Percentiles rank a stretch among this genome's conserved stretches.
phyloP scores from a whole-genome alignment of 2,329 filamentous ascomycete species.

The Aureobasidium mangrovei region DNA sequence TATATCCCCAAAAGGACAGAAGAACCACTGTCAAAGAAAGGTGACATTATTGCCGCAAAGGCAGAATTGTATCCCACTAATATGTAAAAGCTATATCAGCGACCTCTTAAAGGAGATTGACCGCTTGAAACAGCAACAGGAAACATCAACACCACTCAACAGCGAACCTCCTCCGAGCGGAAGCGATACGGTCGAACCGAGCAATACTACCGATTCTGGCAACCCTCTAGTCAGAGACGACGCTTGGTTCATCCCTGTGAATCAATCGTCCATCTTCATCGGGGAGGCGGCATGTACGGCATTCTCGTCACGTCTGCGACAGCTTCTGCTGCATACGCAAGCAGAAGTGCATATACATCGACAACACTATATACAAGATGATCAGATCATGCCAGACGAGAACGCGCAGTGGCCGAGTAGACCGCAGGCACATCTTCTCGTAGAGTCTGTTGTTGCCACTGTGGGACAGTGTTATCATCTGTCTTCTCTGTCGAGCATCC shows the following conservation, averaged over 20 bases:
- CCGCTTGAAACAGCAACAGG: conserved; percentile 18
- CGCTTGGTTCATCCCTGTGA: conserved; percentile 29
- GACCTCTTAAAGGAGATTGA: conserved; percentile 26
- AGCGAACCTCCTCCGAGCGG: neutral
- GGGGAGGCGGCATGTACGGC: conserved; percentile 31
- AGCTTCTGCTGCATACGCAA: conserved; percentile 21
- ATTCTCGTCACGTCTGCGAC: conserved; percentile 30
- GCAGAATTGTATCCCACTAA: neutral
- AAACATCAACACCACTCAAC: neutral
- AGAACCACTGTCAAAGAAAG: conserved; percentile 26
- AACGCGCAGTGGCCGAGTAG: conserved; percentile 33
- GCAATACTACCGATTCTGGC: conserved; percentile 17
- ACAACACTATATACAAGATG: conserved; percentile 26
- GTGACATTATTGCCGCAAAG: conserved; percentile 6
- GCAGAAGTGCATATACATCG: conserved; percentile 26
- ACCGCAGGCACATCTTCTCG: conserved; percentile 29
- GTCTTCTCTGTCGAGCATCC: conserved; percentile 31
- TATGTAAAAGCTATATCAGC: conserved; percentile 22
- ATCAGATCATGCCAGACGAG: conserved; percentile 27
- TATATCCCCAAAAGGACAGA: conserved; percentile 24
- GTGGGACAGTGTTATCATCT: conserved; percentile 36
- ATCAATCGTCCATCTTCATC: conserved; percentile 28
- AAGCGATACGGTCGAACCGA: neutral
- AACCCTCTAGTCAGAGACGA: conserved; percentile 32
- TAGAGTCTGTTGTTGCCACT: conserved; percentile 35